Conservation (phyloP, 2,329 filamentous ascomycete species). For the Ophiostoma piceae region DNA sequence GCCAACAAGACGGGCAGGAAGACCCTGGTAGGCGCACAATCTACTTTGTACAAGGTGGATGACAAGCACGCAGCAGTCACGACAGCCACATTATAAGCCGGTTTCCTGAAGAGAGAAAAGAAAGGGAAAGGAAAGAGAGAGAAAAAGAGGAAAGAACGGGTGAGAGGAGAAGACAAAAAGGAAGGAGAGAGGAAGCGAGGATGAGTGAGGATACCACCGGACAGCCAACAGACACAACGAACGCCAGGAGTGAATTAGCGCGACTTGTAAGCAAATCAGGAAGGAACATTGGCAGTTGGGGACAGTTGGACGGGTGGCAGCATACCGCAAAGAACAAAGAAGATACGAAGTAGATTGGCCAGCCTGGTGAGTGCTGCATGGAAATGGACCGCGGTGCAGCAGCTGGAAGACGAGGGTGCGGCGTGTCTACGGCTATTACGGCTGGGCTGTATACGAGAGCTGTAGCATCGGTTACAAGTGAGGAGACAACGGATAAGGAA, state of each 20-base stretch:
- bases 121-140: neutral
- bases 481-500: too few relatives aligned
- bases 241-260: neutral
- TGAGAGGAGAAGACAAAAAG: neutral
- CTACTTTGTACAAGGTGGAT: too few relatives aligned
- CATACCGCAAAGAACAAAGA: neutral
- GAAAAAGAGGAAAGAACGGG: neutral
- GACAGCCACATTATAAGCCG: neutral
- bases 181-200: neutral
- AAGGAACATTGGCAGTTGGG: neutral
- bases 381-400: too few relatives aligned
- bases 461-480: too few relatives aligned
- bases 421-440: too few relatives aligned
- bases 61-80: neutral
- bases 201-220: neutral
- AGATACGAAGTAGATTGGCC: neutral
- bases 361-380: neutral
- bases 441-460: too few relatives aligned
- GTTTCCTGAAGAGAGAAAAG: neutral
- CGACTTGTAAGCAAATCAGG: neutral
- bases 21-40: neutral
- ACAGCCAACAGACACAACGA: neutral
- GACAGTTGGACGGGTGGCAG: conserved; percentile 5
- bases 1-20: neutral
- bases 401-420: too few relatives aligned